Evolutionary conservation across 345 rosid species (phyloP).

Genomic region (Eucalyptus sp.): DNA sequence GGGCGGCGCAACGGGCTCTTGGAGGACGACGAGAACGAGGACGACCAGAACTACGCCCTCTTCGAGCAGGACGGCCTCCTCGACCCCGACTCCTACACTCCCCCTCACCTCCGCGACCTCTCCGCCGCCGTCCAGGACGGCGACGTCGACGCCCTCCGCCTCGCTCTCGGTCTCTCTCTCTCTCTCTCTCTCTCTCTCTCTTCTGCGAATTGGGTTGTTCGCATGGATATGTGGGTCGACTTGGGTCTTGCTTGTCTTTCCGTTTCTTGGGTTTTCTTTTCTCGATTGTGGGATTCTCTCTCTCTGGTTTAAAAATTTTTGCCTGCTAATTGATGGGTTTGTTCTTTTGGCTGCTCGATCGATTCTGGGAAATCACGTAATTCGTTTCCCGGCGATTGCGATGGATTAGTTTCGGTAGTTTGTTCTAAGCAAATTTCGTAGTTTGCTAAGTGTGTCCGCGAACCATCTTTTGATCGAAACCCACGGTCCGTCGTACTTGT

Average conservation of each 20-base stretch:
- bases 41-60: constrained; percentile 42
- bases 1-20: constrained; percentile 46
- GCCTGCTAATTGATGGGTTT: not conserved
- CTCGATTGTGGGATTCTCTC: not conserved
- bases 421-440: not conserved
- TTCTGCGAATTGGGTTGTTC: not conserved
- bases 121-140: constrained; percentile 59
- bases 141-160: constrained; percentile 56
- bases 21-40: constrained; percentile 53
- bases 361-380: not conserved
- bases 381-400: not conserved
- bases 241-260: not conserved
- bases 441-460: not conserved
- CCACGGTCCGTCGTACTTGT: not conserved
- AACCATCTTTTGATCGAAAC: not conserved
- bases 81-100: constrained; percentile 40
- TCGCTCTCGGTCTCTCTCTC: constrained; percentile 50
- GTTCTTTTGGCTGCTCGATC: not conserved
- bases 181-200: not conserved
- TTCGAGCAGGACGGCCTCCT: constrained; percentile 44
- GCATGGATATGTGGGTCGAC: not conserved
- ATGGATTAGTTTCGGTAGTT: not conserved
- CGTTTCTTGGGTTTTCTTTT: not conserved
- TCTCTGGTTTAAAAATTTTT: not conserved
- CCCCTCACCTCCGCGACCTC: constrained; percentile 65